Conservation (phyloP, 2,329 filamentous ascomycete species). For the Teratosphaeria viscida region DNA sequence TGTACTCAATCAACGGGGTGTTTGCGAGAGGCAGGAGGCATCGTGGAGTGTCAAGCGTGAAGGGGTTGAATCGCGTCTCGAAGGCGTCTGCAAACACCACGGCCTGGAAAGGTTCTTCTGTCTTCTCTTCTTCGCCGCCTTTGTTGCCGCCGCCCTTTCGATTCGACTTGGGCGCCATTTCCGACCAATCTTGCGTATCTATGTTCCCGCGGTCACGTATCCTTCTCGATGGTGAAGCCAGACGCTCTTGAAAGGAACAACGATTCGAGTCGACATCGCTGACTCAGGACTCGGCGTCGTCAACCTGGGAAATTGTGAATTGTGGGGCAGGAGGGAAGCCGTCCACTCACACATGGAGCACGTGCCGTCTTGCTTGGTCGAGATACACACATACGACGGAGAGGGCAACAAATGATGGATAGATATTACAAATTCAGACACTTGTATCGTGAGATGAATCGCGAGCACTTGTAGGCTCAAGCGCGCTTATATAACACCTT, state of each 20-base stretch:
- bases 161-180: background rate
- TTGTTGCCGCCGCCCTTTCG: background rate
- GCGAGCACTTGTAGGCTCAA: background rate
- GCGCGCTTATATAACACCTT: background rate
- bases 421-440: background rate
- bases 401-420: background rate
- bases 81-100: conserved; percentile 86
- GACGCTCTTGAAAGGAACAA: background rate
- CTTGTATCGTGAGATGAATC: background rate
- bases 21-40: conserved; percentile 91
- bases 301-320: background rate
- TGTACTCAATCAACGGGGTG: conserved; percentile 92
- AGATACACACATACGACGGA: no score
- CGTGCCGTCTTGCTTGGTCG: no score
- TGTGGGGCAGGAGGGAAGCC: background rate
- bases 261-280: background rate
- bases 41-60: conserved; percentile 81
- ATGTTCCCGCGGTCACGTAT: no score
- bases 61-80: conserved; percentile 81
- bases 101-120: conserved; percentile 53
- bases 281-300: background rate
- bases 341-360: background rate
- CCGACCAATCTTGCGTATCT: background rate
- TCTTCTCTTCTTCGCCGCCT: conserved; percentile 40
- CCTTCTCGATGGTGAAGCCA: background rate